Evolutionary conservation across 1,284 basidiomycete species (phyloP).

Genomic region (Trichosporon inkin): DNA sequence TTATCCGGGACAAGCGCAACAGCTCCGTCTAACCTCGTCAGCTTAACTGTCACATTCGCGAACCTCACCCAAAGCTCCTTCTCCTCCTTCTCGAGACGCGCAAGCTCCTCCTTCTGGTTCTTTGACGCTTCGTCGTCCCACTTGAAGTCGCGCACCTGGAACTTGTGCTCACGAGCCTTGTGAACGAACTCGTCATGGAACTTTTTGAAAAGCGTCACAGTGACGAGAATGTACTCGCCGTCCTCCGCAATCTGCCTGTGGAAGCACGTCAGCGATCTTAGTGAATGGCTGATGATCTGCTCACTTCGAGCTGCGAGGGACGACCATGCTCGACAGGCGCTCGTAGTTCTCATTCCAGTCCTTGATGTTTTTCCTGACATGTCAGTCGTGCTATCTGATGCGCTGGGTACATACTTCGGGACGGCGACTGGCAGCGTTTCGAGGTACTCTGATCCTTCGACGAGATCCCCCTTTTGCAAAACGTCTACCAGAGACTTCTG

Average conservation of each 20-base stretch:
- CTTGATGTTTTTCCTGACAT: conserved; percentile 67
- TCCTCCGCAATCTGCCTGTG: conserved; percentile 66
- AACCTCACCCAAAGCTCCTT: conserved; percentile 92
- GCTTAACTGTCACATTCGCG: neutral
- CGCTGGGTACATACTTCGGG: conserved; percentile 63
- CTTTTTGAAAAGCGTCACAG: conserved; percentile 86
- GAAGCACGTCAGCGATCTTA: neutral
- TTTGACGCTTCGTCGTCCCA: conserved; percentile 81
- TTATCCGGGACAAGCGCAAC: conserved; percentile 84
- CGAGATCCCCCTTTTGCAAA: conserved; percentile 74
- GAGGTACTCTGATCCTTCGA: conserved; percentile 79
- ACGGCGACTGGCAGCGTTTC: conserved; percentile 92
- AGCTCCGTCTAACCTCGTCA: conserved; percentile 70
- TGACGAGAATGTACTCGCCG: conserved; percentile 82
- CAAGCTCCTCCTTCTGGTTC: conserved; percentile 78
- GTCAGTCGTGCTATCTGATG: conserved; percentile 7
- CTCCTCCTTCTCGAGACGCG: conserved; percentile 76
- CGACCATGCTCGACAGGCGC: conserved; percentile 80
- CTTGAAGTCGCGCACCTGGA: conserved; percentile 88
- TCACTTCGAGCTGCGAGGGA: conserved; percentile 87
- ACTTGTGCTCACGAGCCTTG: conserved; percentile 96
- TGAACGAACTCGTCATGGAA: conserved; percentile 89
- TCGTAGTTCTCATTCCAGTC: conserved; percentile 91
- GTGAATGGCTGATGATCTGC: conserved; percentile 30
- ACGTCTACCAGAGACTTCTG: conserved; percentile 81